Evolutionary conservation across 2,329 filamentous ascomycete species (phyloP).

Genomic region (Aureobasidium melanogenum): DNA sequence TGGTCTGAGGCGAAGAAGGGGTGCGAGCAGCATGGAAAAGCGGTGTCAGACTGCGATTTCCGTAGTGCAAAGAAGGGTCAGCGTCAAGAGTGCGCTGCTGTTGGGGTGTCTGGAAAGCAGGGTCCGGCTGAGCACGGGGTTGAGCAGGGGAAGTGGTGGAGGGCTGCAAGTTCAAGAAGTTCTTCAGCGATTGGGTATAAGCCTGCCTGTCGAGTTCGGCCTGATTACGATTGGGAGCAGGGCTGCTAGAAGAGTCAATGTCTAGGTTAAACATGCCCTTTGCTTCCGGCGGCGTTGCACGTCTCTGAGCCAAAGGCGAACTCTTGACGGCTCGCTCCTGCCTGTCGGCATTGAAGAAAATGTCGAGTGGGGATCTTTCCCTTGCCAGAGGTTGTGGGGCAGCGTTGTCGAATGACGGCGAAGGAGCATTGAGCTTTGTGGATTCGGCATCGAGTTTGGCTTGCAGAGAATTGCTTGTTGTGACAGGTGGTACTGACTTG

Average conservation of each 20-base stretch:
- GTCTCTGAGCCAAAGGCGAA: constrained; percentile 24
- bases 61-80: constrained; percentile 16
- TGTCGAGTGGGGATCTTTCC: constrained; percentile 71
- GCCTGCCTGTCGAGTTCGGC: constrained; percentile 41
- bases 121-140: constrained; percentile 16
- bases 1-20: constrained; percentile 17
- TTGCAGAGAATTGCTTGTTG: constrained; percentile 34
- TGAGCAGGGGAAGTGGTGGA: constrained; percentile 17
- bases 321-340: constrained; percentile 61
- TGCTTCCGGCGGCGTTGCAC: not conserved
- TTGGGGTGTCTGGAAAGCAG: constrained; percentile 15
- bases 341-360: constrained; percentile 82
- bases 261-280: constrained; percentile 55
- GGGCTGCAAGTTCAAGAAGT: constrained; percentile 27
- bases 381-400: constrained; percentile 14
- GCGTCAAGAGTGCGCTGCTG: constrained; percentile 6
- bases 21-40: constrained; percentile 40
- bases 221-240: constrained; percentile 28
- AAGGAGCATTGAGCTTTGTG: constrained; percentile 1
- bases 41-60: constrained; percentile 40
- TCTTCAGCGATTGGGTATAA: constrained; percentile 36
- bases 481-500: constrained; percentile 63
- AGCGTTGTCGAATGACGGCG: not conserved
- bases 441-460: constrained; percentile 35
- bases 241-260: constrained; percentile 47